A percentile compares a stretch with the other conserved stretches of the same genome.
Evolutionary conservation across 2,329 filamentous ascomycete genomes (phyloP).

Genomic region (Madurella mycetomatis): DNA sequence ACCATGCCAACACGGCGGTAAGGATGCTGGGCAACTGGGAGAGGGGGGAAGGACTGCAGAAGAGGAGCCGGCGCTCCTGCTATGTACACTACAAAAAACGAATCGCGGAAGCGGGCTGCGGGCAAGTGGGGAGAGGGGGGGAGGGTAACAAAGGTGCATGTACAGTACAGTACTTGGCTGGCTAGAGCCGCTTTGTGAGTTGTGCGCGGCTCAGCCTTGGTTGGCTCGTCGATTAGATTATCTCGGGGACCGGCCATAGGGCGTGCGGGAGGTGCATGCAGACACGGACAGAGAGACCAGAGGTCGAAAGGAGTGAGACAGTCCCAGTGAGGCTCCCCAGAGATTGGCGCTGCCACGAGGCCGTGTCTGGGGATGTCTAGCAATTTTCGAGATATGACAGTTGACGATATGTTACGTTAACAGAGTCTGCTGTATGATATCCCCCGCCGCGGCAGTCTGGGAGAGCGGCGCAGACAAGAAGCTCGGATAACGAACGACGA

Average conservation of each 20-base stretch:
- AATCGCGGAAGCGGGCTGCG: slow-evolving; percentile 4
- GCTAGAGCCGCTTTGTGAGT: slow-evolving; percentile 11
- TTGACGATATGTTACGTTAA: too few relatives aligned
- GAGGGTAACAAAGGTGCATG: slow-evolving; percentile 3
- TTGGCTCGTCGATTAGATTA: slow-evolving; percentile 27
- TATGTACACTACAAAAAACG: slow-evolving; percentile 2
- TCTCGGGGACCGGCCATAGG: slow-evolving; percentile 17
- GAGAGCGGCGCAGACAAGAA: too few relatives aligned
- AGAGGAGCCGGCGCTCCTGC: slow-evolving; percentile 9
- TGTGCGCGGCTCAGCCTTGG: slow-evolving; percentile 15
- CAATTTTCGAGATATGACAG: too few relatives aligned
- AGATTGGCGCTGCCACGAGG: too few relatives aligned
- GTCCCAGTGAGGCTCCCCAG: too few relatives aligned
- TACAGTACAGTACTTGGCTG: background rate
- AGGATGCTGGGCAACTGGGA: slow-evolving; percentile 5
- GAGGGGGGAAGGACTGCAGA: slow-evolving; percentile 12
- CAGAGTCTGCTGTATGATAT: too few relatives aligned
- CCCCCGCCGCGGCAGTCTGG: too few relatives aligned
- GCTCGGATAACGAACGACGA: too few relatives aligned
- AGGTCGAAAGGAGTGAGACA: background rate
- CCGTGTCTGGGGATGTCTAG: too few relatives aligned
- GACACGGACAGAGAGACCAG: background rate
- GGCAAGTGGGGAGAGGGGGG: slow-evolving; percentile 4
- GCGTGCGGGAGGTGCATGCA: slow-evolving; percentile 13
- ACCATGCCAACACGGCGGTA: slow-evolving; percentile 35